phyloP scores from a whole-genome alignment of 345 rosid genomes.

The Salix caprea region DNA sequence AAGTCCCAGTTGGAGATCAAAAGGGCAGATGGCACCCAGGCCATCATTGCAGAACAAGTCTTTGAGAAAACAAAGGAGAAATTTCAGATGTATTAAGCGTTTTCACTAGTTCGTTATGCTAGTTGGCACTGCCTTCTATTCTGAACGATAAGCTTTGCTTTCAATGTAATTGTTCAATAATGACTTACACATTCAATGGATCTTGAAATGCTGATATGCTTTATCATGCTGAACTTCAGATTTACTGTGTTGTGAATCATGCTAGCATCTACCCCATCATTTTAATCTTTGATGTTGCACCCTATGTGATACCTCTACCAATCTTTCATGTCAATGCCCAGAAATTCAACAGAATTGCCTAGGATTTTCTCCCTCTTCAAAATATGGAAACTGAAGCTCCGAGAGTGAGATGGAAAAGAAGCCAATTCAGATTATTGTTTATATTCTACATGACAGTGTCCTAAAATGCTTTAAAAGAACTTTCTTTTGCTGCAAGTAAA shows the following conservation, averaged over 20 bases:
- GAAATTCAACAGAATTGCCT: not conserved
- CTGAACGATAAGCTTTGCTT: not conserved
- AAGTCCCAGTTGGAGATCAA: slow-evolving; percentile 62
- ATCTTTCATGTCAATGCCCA: too few species aligned
- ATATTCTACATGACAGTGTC: not conserved
- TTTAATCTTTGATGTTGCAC: not conserved
- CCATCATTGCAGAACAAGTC: slow-evolving; percentile 70
- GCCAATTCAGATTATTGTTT: not conserved
- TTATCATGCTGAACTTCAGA: not conserved
- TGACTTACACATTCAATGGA: not conserved
- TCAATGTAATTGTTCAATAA: not conserved
- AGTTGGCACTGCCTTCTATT: not conserved
- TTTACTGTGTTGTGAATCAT: not conserved
- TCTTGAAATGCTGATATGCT: not conserved
- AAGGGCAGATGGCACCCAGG: slow-evolving; percentile 58
- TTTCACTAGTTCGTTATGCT: not conserved
- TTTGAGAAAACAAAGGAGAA: slow-evolving; percentile 74
- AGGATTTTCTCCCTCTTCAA: not conserved
- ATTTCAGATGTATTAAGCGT: slow-evolving; percentile 53
- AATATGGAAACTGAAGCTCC: not conserved
- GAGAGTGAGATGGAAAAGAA: not conserved
- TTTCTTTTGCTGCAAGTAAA: not conserved
- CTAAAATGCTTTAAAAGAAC: not conserved
- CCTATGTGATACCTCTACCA: not conserved
- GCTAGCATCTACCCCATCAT: not conserved